Evolutionary conservation across 106 monocot species (phyloP), one percentile per base, ranked within the genome.

Genomic region (Amphibolis antarctica): DNA sequence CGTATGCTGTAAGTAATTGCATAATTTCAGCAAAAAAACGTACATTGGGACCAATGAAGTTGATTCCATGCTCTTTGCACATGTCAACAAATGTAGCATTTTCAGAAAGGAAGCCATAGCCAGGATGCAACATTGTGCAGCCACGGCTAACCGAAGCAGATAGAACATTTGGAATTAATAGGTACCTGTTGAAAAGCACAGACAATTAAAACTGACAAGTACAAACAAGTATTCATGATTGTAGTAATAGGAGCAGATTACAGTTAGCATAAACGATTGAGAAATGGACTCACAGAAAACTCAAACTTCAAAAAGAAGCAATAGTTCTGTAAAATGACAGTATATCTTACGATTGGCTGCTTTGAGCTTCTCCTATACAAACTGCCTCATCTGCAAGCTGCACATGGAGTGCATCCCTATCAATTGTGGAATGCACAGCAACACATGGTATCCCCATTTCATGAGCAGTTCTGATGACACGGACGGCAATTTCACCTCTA

Each of bases 361-460:
- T 88, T 21, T 88, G 88, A 59, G 92, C 92, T 88, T 92, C 92
- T 52, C 92, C 92, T 50, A 92, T 92, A 66, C 92, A 92, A 17
- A 92, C 85, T 13, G 88, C 79, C 55, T 92, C 92, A 71, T 92
- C 92, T 54, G 92, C 92, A 43, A 92, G 88, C 53, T 72, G 65
- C 61, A 92, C 92, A 26, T 92, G 92, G 71, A 92, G 88, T 59
- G 92, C 84, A 67, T 92, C 88, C 61, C 80, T 60, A 65, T 92
- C 92, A 70, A 88, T 88, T 60, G 92, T 92, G 6, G 92, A 92
- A 71, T 92, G 69, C 4, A 92, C 92, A 60, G 92, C 88, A 54
- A 92, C 92, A 83, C 92, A 92, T 25, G 87, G 88, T 55, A 92
- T 92, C 12, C 92, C 92, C 92, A 92, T 92, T 71, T 92, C 92